These are phyloP conservation scores for Suillus luteus DNA, from an alignment of 768 basidiomycete species.

Conservation along the genomic window DNA sequence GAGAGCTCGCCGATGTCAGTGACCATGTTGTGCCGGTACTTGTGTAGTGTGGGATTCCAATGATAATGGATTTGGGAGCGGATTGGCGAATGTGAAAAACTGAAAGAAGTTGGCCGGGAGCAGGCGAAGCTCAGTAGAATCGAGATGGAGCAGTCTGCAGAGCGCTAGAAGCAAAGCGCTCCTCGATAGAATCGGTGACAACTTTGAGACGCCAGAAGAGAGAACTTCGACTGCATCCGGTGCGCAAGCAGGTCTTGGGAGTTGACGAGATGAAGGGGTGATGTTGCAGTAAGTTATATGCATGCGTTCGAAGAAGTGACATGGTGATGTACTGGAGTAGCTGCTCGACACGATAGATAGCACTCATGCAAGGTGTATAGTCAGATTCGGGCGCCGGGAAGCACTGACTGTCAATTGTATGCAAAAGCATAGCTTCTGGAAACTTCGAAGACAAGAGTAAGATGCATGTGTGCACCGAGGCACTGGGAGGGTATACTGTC, in stretches of 20 bases:
- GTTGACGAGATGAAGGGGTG: no score
- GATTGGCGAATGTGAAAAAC: not conserved
- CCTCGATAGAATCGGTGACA: not conserved
- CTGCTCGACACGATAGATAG: not conserved
- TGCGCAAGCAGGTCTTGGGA: no score
- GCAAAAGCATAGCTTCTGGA: no score
- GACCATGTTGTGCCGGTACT: not conserved
- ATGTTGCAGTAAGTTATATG: not conserved
- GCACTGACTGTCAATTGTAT: no score
- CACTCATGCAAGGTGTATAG: no score
- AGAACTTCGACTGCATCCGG: not conserved
- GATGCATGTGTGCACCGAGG: no score
- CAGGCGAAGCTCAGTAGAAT: not conserved
- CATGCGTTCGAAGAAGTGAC: not conserved
- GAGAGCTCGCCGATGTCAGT: not conserved
- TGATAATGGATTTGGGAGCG: not conserved
- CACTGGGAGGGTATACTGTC: no score
- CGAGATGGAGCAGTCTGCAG: not conserved
- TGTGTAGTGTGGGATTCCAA: not conserved
- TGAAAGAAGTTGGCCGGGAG: not conserved
- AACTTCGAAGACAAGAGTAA: no score
- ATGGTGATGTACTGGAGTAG: not conserved
- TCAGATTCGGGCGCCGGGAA: no score
- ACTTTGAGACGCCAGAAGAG: not conserved
- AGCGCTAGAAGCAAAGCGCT: not conserved